phyloP scores from a whole-genome alignment of 345 rosid species.

The Salix viminalis region DNA sequence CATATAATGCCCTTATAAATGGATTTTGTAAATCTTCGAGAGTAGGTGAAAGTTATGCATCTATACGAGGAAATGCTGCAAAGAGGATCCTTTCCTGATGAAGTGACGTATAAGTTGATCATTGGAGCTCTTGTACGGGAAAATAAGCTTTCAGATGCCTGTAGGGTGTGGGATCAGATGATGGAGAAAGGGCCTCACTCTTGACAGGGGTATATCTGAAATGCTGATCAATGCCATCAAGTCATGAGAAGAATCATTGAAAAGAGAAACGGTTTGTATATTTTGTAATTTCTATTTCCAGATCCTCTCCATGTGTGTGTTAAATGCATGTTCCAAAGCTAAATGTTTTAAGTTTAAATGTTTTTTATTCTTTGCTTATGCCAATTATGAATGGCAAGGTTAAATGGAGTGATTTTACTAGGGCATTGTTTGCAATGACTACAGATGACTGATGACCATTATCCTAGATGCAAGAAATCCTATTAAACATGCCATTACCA shows the following conservation, averaged over 20 bases:
- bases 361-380: too few relatives aligned
- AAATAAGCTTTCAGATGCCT: conserved; percentile 56
- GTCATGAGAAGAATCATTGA: conserved; percentile 27
- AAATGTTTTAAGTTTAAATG: too few relatives aligned
- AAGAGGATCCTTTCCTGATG: conserved; percentile 64
- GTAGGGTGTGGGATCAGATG: conserved; percentile 92
- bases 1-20: conserved; percentile 75
- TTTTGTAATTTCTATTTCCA: neutral
- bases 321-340: too few relatives aligned
- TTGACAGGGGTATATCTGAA: conserved; percentile 70
- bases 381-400: neutral
- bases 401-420: neutral
- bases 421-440: neutral
- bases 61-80: conserved; percentile 70
- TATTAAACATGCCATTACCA: neutral
- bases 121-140: conserved; percentile 70
- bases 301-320: neutral
- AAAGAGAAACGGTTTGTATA: conserved; percentile 27
- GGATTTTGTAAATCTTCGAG: conserved; percentile 66
- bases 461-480: neutral
- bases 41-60: conserved; percentile 55
- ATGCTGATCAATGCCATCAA: conserved; percentile 51
- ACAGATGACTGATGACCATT: neutral
- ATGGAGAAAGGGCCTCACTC: conserved; percentile 97
- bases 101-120: conserved; percentile 74